Evolutionary conservation across 2,329 filamentous ascomycete genomes (phyloP), one percentile per base, ranked within the genome.

Genomic region (Gliomastix tumulicola): DNA sequence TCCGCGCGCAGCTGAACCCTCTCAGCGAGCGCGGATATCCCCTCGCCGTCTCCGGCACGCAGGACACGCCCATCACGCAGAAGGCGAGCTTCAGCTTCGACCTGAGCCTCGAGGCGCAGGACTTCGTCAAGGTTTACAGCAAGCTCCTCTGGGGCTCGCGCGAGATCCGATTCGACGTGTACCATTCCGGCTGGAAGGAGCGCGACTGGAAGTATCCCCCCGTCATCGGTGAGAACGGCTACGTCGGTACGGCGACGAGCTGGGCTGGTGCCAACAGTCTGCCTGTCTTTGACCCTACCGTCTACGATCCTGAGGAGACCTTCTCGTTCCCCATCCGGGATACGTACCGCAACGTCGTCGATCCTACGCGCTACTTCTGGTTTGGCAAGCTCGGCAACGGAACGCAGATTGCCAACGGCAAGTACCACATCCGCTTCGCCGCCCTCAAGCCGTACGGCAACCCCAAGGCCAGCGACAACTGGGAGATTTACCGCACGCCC

Each of bases 131-230:
- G 23, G 41, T 48, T 20, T 40, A 36, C 32, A 36, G 40, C 34
- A 45, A 42, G 32, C 40, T 49, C 16, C 34, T 41, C 21, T 52
- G 44, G 43, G 49, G 49, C n/a, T 43, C 48, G 0, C 39, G 44
- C 13, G 39, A 51, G 32, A 25, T 46, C n/a, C 43, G 46, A 1
- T 49, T 42, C 38, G 43, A 50, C 19, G 32, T 39, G n/a, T 59
- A 56, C 38, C 44, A 56, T 13, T 43, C 39, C 1, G 36, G 46
- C 25, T 61, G 49, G 39, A 48, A 40, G 0, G 51, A 58, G 35
- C 37, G 46, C 7, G 42, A 56, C 18, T 62, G 57, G 59, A 36
- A 39, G 16, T 60, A 60, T 34, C 59, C 59, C 6, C 59, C 58
- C 2, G 49, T 53, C 1, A 38, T 46, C 6, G 58, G 57, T 6